Evolutionary conservation across 2,329 filamentous ascomycete species (phyloP).

Genomic region (Aspergillus hortae): DNA sequence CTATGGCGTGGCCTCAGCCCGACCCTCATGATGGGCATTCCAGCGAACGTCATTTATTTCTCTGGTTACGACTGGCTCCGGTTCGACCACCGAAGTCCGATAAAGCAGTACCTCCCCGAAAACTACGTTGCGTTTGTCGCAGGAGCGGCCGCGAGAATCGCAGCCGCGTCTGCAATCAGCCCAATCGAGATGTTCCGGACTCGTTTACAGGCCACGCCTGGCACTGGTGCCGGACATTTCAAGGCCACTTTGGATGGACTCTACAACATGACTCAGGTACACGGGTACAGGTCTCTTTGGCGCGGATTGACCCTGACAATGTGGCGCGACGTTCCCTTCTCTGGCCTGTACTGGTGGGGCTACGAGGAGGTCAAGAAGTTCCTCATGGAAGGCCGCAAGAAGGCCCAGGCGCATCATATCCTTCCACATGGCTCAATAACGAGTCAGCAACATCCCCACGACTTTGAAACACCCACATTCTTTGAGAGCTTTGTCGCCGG

Average conservation of each 20-base stretch:
- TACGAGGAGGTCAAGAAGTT: conserved; percentile 78
- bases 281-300: conserved; percentile 84
- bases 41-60: conserved; percentile 97
- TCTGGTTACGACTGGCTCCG: conserved; percentile 96
- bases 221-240: conserved; percentile 62
- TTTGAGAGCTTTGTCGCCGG: conserved; percentile 87
- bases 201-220: conserved; percentile 75
- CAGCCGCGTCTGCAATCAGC: conserved; percentile 78
- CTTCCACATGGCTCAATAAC: conserved; percentile 11
- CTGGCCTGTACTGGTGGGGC: conserved; percentile 96
- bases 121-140: conserved; percentile 75
- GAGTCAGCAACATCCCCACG: conserved; percentile 51
- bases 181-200: conserved; percentile 95
- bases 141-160: conserved; percentile 70
- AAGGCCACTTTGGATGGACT: conserved; percentile 73
- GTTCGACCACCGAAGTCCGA: conserved; percentile 67
- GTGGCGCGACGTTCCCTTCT: conserved; percentile 97
- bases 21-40: conserved; percentile 88
- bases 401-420: conserved; percentile 34
- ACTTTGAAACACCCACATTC: conserved; percentile 74
- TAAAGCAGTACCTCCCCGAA: conserved; percentile 62
- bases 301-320: conserved; percentile 83
- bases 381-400: conserved; percentile 64
- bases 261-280: conserved; percentile 69
- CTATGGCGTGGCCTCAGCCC: conserved; percentile 94